phyloP scores from a whole-genome alignment of 345 rosid genomes.

The Noccaea bulbosa region DNA sequence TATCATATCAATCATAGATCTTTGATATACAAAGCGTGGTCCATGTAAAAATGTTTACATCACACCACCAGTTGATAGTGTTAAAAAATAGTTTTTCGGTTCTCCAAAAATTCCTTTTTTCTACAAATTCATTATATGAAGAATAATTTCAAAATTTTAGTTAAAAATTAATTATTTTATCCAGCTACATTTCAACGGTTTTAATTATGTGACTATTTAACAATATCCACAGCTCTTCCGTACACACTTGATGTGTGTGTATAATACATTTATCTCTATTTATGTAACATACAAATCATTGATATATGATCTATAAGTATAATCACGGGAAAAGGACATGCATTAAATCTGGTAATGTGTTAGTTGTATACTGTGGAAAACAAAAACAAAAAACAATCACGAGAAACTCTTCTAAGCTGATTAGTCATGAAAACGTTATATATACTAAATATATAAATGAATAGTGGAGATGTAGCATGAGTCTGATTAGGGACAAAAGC shows the following conservation, averaged over 20 bases:
- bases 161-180: background rate
- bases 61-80: conserved; percentile 36
- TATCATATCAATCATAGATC: conserved; percentile 46
- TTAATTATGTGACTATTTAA: conserved; percentile 7
- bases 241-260: background rate
- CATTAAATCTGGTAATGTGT: conserved; percentile 1
- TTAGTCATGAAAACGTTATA: conserved; percentile 20
- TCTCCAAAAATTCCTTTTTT: conserved; percentile 8
- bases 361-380: background rate
- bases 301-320: background rate
- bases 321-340: background rate
- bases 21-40: conserved; percentile 42
- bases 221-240: background rate
- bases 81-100: conserved; percentile 9
- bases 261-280: background rate
- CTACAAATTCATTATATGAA: conserved; percentile 7
- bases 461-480: conserved; percentile 8
- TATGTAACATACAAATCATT: conserved; percentile 2
- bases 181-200: conserved; percentile 8
- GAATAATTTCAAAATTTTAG: background rate
- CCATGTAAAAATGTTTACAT: conserved; percentile 45
- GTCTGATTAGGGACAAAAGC: conserved; percentile 27
- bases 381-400: background rate
- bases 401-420: conserved; percentile 13
- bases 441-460: conserved; percentile 15